These are phyloP conservation scores for Globisporangium cederbergense DNA, from an alignment of 352 stramenopile species.

Conservation along the genomic window DNA sequence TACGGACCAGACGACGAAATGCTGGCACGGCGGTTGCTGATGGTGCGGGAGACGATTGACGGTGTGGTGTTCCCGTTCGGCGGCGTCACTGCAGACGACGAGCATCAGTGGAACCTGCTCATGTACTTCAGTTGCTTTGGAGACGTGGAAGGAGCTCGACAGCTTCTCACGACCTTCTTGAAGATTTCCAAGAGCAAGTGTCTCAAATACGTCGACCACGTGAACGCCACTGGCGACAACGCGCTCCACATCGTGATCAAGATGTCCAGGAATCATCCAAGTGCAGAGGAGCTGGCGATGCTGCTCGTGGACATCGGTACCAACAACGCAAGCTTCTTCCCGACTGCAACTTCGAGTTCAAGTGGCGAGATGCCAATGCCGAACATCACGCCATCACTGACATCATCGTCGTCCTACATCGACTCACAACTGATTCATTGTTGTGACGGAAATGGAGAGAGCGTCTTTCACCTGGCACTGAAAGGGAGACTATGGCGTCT, in stretches of 20 bases:
- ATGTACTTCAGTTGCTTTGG: constrained; percentile 63
- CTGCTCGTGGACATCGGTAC: constrained; percentile 39
- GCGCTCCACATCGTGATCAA: constrained; percentile 74
- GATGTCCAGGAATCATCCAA: constrained; percentile 14
- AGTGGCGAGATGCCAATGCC: constrained; percentile 2
- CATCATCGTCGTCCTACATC: constrained; percentile 10
- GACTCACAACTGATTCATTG: constrained; percentile 37
- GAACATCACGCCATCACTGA: neutral
- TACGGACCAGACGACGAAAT: constrained; percentile 19
- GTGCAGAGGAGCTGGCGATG: constrained; percentile 27
- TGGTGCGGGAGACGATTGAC: constrained; percentile 26
- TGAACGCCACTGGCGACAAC: constrained; percentile 60
- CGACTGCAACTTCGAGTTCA: neutral
- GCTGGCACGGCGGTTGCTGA: constrained; percentile 26
- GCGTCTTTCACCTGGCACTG: constrained; percentile 58
- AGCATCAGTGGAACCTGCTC: constrained; percentile 51
- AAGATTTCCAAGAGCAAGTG: constrained; percentile 18
- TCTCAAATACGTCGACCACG: constrained; percentile 47
- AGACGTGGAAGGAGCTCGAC: constrained; percentile 38
- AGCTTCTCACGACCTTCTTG: constrained; percentile 25
- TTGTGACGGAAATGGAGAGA: constrained; percentile 45
- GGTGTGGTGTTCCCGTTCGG: constrained; percentile 27
- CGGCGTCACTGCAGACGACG: constrained; percentile 37
- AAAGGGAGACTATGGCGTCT: constrained; percentile 58
- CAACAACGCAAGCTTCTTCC: constrained; percentile 12